Conservation (phyloP, 2,329 filamentous ascomycete genomes). For the Tothia fuscella region DNA sequence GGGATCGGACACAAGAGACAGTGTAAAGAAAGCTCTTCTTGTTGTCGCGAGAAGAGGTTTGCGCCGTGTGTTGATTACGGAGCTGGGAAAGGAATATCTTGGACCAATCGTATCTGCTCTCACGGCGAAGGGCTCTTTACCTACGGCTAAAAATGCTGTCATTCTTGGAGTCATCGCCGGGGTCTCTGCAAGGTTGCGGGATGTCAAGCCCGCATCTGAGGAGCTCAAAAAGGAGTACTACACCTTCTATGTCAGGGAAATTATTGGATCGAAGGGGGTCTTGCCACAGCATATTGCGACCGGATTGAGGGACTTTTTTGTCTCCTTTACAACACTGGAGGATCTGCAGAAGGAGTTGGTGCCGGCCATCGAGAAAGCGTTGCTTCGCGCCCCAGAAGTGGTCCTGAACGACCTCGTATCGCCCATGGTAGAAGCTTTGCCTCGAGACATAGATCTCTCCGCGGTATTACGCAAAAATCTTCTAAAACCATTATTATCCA, state of each 20-base stretch:
- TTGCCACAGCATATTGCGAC: constrained; percentile 61
- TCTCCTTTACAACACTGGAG: constrained; percentile 56
- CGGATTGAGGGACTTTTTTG: constrained; percentile 73
- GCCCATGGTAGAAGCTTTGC: constrained; percentile 59
- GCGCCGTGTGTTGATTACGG: constrained; percentile 55
- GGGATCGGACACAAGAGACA: constrained; percentile 48
- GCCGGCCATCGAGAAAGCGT: constrained; percentile 74
- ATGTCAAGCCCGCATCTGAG: constrained; percentile 51
- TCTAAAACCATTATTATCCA: constrained; percentile 77
- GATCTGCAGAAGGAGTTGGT: constrained; percentile 67
- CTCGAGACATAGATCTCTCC: constrained; percentile 63
- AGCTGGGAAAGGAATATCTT: constrained; percentile 49
- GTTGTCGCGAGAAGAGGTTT: constrained; percentile 69
- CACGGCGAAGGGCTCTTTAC: constrained; percentile 52
- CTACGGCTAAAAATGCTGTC: constrained; percentile 58
- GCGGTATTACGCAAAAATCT: constrained; percentile 58
- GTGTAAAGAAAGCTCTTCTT: constrained; percentile 60
- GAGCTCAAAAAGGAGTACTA: constrained; percentile 60
- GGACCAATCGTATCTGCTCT: constrained; percentile 52
- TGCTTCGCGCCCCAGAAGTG: constrained; percentile 82
- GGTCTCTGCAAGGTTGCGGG: constrained; percentile 61
- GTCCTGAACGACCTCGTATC: constrained; percentile 69
- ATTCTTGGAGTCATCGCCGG: constrained; percentile 80
- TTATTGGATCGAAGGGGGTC: constrained; percentile 63
- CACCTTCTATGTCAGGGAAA: constrained; percentile 73